Base-by-base conservation (phyloP, 2,329 filamentous ascomycete species). In the Xylariomycetidae sp. region DNA sequence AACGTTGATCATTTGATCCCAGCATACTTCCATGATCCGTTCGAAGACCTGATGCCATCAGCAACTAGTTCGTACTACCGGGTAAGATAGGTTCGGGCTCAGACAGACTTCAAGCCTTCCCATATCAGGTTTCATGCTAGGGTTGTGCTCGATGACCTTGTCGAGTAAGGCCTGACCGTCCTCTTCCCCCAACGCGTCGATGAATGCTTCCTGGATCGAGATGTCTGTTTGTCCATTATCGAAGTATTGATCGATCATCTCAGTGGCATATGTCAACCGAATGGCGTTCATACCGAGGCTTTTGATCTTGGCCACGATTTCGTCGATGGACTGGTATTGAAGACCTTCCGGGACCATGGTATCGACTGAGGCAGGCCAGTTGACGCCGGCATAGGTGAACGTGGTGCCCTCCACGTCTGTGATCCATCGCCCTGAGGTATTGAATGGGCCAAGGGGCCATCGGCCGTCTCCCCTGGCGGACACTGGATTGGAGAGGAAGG, bases 331-430 rank as follows among this genome's bases (percentile, higher is more conserved):
- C 20, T 70, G 67, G 52, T 78, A 78, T 48, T 81, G 76, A 1
- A 81, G 64, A 3, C 77, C 77, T 44, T 82, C 76, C 0, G 76
- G 76, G 1, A 81, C 62, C 76, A 81, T 80, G 8, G 70, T 64
- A 20, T 79, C 74, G 19, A 66, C 67, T 4, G 71, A 68, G 1
- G 73, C 76, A 0, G 75, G 73, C 76, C 76, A 81, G 46, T 81
- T 81, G 10, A 67, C 69, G 1, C 76, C 75, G 4, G 69, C 72
- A 35, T 71, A 68, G 1, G 59, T 67, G 17, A 76, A 52, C 16
- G 59, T 63, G 3, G 60, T 48, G 25, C 65, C 65, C 4, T 56
- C 50, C 3, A 60, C 58, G 42, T 70, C 60, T 18, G 57, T 53
- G 29, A 72, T 66, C 49, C 60, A 63, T 9, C 64, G 58, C 3